phyloP scores from a whole-genome alignment of 208 protist genomes.

The Leishmania major region DNA sequence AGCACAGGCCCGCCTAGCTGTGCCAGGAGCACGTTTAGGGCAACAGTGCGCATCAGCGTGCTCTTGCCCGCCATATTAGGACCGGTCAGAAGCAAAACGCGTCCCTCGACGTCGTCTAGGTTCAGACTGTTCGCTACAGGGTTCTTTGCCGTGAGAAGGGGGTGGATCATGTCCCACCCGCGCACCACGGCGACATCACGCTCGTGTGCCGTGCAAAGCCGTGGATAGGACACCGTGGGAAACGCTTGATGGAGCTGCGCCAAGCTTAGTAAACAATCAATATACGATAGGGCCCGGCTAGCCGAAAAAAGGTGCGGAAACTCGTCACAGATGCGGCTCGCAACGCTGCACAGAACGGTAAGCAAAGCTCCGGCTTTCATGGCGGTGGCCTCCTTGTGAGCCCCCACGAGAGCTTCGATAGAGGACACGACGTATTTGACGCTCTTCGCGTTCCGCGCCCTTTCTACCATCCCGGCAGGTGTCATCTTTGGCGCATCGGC shows the following conservation, averaged over 20 bases:
- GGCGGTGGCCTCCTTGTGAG: slow-evolving; percentile 62
- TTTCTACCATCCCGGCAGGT: slow-evolving; percentile 65
- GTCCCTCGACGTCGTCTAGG: slow-evolving; percentile 80
- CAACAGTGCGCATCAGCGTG: slow-evolving; percentile 96
- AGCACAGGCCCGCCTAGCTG: slow-evolving; percentile 97
- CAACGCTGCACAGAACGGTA: slow-evolving; percentile 63
- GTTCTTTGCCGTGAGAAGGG: slow-evolving; percentile 27
- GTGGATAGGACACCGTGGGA: slow-evolving; percentile 33
- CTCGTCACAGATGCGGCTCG: slow-evolving; percentile 70
- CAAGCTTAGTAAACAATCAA: slow-evolving; percentile 84
- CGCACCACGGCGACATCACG: slow-evolving; percentile 18
- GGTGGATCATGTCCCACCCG: slow-evolving; percentile 39
- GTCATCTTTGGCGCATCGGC: slow-evolving; percentile 45
- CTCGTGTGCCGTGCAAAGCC: slow-evolving; percentile 5
- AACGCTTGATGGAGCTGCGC: slow-evolving; percentile 38
- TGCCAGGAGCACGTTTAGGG: slow-evolving; percentile 93
- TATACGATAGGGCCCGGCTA: slow-evolving; percentile 63
- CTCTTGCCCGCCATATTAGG: slow-evolving; percentile 99
- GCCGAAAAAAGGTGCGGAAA: slow-evolving; percentile 65
- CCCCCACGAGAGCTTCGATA: slow-evolving; percentile 47
- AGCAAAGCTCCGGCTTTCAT: slow-evolving; percentile 65
- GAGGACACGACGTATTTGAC: slow-evolving; percentile 72
- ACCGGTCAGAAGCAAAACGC: slow-evolving; percentile 95
- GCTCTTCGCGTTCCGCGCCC: slow-evolving; percentile 61
- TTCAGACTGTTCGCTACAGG: slow-evolving; percentile 74